phyloP scores from a whole-genome alignment of 345 rosid genomes.

The Aegle marmelos region DNA sequence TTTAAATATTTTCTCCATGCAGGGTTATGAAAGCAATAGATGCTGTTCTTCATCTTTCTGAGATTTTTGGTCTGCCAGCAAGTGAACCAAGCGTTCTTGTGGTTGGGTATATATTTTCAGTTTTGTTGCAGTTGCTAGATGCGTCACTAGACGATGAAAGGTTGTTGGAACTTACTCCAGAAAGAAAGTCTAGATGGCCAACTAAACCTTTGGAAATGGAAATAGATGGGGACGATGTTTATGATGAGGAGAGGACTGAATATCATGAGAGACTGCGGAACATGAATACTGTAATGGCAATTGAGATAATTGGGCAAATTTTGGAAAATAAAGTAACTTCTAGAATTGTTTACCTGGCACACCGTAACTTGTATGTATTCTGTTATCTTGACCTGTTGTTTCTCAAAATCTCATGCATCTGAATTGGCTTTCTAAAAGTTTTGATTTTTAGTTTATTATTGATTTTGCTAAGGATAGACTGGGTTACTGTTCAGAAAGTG shows the following conservation, averaged over 20 bases:
- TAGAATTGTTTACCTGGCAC: constrained; percentile 68
- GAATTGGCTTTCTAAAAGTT: not conserved
- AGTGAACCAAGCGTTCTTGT: constrained; percentile 63
- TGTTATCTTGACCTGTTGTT: not conserved
- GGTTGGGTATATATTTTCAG: constrained; percentile 62
- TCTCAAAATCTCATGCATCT: constrained; percentile 10
- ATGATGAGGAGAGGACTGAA: constrained; percentile 47
- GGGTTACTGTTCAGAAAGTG: not conserved
- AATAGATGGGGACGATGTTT: constrained; percentile 46
- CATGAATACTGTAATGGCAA: constrained; percentile 63
- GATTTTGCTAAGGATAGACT: constrained; percentile 1
- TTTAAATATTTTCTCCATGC: constrained; percentile 22
- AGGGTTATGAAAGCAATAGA: constrained; percentile 81
- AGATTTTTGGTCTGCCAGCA: constrained; percentile 52
- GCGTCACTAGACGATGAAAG: constrained; percentile 90
- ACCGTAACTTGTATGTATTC: constrained; percentile 62
- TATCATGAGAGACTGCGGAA: constrained; percentile 52
- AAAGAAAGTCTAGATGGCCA: constrained; percentile 61
- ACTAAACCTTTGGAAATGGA: constrained; percentile 62
- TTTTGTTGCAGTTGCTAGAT: constrained; percentile 78
- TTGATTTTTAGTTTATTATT: constrained; percentile 1
- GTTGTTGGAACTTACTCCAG: constrained; percentile 60
- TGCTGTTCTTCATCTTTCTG: constrained; percentile 63
- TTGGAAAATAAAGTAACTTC: constrained; percentile 66
- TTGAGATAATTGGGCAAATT: constrained; percentile 71